Evolutionary conservation across 1,284 basidiomycete genomes (phyloP), one percentile per base, ranked within the genome.

Genomic region (Cryptococcus sp.): DNA sequence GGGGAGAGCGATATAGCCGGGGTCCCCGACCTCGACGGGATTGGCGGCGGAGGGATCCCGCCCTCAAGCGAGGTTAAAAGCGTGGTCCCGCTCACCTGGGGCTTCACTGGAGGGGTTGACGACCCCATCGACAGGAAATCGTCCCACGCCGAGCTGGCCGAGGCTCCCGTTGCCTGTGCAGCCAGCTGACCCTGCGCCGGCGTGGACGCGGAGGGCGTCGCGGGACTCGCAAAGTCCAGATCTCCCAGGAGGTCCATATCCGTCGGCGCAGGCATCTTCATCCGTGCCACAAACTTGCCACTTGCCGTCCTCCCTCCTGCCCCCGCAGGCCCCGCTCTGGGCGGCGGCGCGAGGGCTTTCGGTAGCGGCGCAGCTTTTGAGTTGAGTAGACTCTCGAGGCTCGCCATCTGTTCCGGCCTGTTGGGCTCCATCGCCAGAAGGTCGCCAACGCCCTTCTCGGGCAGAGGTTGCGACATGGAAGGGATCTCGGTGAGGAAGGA

Each of bases 401-500:
- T 61, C 2, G 66, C 58, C 18, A 71, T 68, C 35, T 62, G 59
- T 44, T 60, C 63, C 21, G 55, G 56, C 13, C 60, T 48, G 3
- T 62, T 64, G 1, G 62, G 54, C 35, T 68, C 71, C 16, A 72
- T 28, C 3, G 62, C 61, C 16, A 78, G 59, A 6, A 78, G 61
- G 59, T 76, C 74, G 4, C 60, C 72, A 0, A 69, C 60, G 5
- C 65, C 70, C n/a, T 52, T 46, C 24, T 65, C 65, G 2, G 50
- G 45, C 16, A 54, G 56, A 6, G 52, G 63, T n/a, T 52, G 39
- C n/a, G 55, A 45, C 52, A 73, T 55, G 2, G 75, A 68, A 1
- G 76, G 76, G 0, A 79, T 73, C 46, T 79, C 72, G 11, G 66
- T 64, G 8, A 79, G 61, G 60, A 75, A 79, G 0, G 70, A 68